These are phyloP conservation scores for Epithemia pelagica DNA, from an alignment of 108 stramenopile genomes.

Conservation along the genomic window DNA sequence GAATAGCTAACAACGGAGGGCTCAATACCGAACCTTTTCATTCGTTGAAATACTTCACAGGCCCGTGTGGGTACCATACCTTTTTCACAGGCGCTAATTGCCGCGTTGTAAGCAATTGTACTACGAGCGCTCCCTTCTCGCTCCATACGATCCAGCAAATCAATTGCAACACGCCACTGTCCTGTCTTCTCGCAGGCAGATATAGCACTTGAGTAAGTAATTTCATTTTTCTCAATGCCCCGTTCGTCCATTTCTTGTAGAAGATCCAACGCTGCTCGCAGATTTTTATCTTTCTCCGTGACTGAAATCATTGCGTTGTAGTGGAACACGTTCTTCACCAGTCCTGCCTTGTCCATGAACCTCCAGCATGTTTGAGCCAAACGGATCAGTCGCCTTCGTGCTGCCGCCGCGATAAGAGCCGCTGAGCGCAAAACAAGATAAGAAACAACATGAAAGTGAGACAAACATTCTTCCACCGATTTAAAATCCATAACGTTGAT, in stretches of 20 bases:
- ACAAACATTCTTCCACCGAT: too few species aligned
- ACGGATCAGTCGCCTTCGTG: constrained; percentile 53
- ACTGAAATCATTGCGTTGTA: constrained; percentile 81
- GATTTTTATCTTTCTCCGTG: constrained; percentile 72
- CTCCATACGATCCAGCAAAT: constrained; percentile 79
- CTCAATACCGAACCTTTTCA: constrained; percentile 70
- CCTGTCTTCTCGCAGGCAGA: constrained; percentile 83
- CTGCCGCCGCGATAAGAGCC: constrained; percentile 64
- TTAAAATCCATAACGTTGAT: too few species aligned
- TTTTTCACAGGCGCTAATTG: constrained; percentile 83
- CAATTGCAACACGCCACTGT: constrained; percentile 70
- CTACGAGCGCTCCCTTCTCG: constrained; percentile 59
- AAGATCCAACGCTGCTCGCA: constrained; percentile 53
- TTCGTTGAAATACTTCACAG: constrained; percentile 74
- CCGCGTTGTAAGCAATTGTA: constrained; percentile 79
- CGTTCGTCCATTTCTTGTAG: constrained; percentile 72
- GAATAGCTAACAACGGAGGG: constrained; percentile 90
- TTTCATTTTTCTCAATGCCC: constrained; percentile 72
- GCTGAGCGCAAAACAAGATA: too few species aligned
- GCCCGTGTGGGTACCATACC: constrained; percentile 71
- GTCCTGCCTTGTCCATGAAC: constrained; percentile 61
- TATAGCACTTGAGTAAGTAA: constrained; percentile 76
- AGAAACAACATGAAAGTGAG: too few species aligned
- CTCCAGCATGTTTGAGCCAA: constrained; percentile 63
- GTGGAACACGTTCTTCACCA: constrained; percentile 60